Base-by-base conservation (phyloP, 495 filamentous ascomycete genomes). In the Parathielavia appendiculata region DNA sequence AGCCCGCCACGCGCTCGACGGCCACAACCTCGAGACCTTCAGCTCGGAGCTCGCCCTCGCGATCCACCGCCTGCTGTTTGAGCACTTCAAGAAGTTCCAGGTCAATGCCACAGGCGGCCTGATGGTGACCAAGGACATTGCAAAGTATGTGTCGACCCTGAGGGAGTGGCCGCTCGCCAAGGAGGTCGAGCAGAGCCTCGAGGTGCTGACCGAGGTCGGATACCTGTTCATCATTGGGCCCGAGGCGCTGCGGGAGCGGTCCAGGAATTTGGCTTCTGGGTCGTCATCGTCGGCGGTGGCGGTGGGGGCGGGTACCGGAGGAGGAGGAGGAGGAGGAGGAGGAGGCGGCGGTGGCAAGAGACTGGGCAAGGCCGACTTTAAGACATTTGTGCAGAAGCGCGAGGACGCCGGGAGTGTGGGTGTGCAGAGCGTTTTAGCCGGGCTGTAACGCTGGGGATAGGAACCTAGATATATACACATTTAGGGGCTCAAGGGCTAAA, bases 51-150 rank as follows among this genome's bases (percentile, higher is more conserved):
- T 97, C 30, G 92, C 91, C 23, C 71, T 89, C 13, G 87, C 86
- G 51, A 79, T 93, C 30, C 87, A 90, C 57, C 75, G 73, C 34
- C 77, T 92, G 3, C 77, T 99, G 19, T 83, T 97, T 51, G 89
- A 92, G 60, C 95, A 99, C 73, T 88, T 97, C 73, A 95, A 93
- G 66, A 90, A 89, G 63, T 97, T 95, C 74, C 82, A 82, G 45
- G 90, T 97, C 41, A 95, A 88, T 68, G 88, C 91, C 35, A 88
- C 91, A 0, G 95, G 95, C 47, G 93, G 90, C 1, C 79, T 99
- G 43, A 92, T 97, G 83, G 90, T 97, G 26, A 91, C 87, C 48
- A 96, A 96, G 78, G 95, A 99, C 70, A 88, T 97, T 63, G 90
- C 88, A 16, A 89, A 87, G 63, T 99, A 99, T 68, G 85, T 88